Evolutionary conservation across 106 monocot species (phyloP).

Genomic region (Apostasia shenzhenica): DNA sequence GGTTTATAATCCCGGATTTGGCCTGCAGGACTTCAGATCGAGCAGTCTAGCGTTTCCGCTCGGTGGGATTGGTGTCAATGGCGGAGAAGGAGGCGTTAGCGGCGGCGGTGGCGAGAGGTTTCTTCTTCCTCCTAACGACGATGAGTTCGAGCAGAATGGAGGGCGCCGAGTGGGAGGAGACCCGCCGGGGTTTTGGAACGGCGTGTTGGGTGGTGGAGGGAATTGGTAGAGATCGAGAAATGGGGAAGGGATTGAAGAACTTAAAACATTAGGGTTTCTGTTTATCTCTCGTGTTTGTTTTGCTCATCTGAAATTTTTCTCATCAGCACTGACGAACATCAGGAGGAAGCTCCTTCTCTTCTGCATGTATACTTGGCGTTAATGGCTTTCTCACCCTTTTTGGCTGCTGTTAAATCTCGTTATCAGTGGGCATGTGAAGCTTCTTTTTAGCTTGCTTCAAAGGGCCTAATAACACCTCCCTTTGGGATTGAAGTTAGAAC

Average conservation of each 20-base stretch:
- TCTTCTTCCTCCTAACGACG: slow-evolving; percentile 4
- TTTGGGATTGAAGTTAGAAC: background rate
- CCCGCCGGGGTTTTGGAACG: slow-evolving; percentile 56
- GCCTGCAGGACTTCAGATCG: slow-evolving; percentile 46
- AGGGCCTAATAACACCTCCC: background rate
- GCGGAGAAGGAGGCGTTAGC: slow-evolving; percentile 23
- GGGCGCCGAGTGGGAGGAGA: slow-evolving; percentile 21
- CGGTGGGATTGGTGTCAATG: slow-evolving; percentile 13
- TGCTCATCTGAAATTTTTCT: background rate
- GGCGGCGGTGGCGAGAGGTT: slow-evolving; percentile 27
- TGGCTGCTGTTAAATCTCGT: background rate
- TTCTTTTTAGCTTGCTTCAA: slow-evolving; percentile 49
- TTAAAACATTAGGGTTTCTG: background rate
- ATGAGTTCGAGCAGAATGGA: slow-evolving; percentile 26
- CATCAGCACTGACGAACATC: background rate
- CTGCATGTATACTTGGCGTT: background rate
- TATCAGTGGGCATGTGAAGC: slow-evolving; percentile 34
- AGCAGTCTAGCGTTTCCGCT: slow-evolving; percentile 30
- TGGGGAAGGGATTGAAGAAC: background rate
- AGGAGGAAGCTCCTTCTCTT: slow-evolving; percentile 8
- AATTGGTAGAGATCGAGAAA: slow-evolving; percentile 7
- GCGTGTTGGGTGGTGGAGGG: slow-evolving; percentile 41
- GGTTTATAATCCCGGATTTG: slow-evolving; percentile 40
- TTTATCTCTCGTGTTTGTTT: background rate
- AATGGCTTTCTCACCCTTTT: slow-evolving; percentile 1